phyloP scores from a whole-genome alignment of 768 basidiomycete genomes.

The Naganishia vishniacii region DNA sequence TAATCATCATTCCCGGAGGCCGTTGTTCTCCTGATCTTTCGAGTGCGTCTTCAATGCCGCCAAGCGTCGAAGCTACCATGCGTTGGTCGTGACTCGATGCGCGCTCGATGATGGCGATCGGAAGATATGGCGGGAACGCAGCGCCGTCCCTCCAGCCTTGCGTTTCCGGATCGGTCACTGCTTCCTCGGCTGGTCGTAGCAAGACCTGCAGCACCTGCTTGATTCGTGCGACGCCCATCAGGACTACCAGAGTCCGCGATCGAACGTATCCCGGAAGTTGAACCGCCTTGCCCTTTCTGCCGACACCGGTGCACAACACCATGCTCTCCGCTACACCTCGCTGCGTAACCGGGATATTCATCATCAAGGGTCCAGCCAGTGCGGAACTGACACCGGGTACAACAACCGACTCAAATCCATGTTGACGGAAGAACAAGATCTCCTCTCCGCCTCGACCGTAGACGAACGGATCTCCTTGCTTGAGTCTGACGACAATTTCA shows the following conservation, averaged over 20 bases:
- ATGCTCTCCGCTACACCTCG: slow-evolving; percentile 87
- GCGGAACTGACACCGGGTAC: slow-evolving; percentile 87
- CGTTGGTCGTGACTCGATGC: slow-evolving; percentile 93
- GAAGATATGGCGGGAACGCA: slow-evolving; percentile 67
- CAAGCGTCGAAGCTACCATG: slow-evolving; percentile 69
- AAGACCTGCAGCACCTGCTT: slow-evolving; percentile 65
- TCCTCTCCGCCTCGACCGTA: slow-evolving; percentile 95
- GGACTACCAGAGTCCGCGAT: slow-evolving; percentile 68
- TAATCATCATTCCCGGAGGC: slow-evolving; percentile 91
- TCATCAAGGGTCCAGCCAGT: slow-evolving; percentile 80
- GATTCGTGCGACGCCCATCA: slow-evolving; percentile 94
- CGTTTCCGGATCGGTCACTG: slow-evolving; percentile 21
- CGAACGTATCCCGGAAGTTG: slow-evolving; percentile 82
- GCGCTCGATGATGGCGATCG: slow-evolving; percentile 89
- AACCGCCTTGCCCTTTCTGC: slow-evolving; percentile 73
- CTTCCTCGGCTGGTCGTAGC: slow-evolving; percentile 26
- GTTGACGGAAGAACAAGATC: slow-evolving; percentile 79
- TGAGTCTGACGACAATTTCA: slow-evolving; percentile 80
- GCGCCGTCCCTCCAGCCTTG: slow-evolving; percentile 53
- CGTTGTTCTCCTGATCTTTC: slow-evolving; percentile 74
- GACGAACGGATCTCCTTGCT: slow-evolving; percentile 94
- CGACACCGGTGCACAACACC: slow-evolving; percentile 88
- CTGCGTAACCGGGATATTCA: slow-evolving; percentile 89
- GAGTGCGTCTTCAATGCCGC: slow-evolving; percentile 64
- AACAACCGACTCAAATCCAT: slow-evolving; percentile 75